phyloP scores from a whole-genome alignment of 2,329 filamentous ascomycete species.

The Metarhizium robertsii region DNA sequence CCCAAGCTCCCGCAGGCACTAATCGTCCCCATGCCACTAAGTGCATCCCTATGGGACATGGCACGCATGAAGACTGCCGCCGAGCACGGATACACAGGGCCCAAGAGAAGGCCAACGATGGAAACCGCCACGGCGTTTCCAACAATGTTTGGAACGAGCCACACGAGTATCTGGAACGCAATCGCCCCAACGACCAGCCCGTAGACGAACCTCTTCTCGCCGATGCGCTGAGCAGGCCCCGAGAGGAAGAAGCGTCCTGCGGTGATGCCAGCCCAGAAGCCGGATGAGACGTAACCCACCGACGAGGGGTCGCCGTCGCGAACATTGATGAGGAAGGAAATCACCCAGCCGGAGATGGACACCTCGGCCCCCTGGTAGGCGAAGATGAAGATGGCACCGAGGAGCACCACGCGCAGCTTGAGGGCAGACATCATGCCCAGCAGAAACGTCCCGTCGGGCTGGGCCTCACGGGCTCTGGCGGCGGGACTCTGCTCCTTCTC shows the following conservation, averaged over 20 bases:
- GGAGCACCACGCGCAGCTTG: constrained; percentile 51
- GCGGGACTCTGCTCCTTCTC: constrained; percentile 45
- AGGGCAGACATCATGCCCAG: constrained; percentile 38
- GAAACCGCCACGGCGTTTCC: constrained; percentile 58
- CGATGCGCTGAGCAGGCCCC: constrained; percentile 54
- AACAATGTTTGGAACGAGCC: constrained; percentile 68
- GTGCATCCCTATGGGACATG: constrained; percentile 49
- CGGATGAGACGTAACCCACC: constrained; percentile 72
- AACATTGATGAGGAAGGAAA: constrained; percentile 69
- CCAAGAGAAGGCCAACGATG: constrained; percentile 65
- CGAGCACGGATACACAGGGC: constrained; percentile 71
- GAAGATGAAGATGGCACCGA: constrained; percentile 76
- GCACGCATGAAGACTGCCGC: constrained; percentile 52
- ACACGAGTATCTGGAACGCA: constrained; percentile 66
- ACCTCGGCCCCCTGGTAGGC: constrained; percentile 81
- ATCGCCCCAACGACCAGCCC: constrained; percentile 50
- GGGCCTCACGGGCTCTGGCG: constrained; percentile 23
- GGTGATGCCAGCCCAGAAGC: constrained; percentile 67
- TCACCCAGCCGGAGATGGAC: constrained; percentile 77
- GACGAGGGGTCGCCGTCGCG: constrained; percentile 58
- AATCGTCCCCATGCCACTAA: constrained; percentile 58
- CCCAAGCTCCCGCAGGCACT: constrained; percentile 61
- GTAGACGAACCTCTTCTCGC: constrained; percentile 63
- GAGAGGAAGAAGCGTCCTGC: constrained; percentile 65
- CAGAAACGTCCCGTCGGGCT: constrained; percentile 14